phyloP scores from a whole-genome alignment of 2,329 filamentous ascomycete genomes.

The Alternaria sp. region DNA sequence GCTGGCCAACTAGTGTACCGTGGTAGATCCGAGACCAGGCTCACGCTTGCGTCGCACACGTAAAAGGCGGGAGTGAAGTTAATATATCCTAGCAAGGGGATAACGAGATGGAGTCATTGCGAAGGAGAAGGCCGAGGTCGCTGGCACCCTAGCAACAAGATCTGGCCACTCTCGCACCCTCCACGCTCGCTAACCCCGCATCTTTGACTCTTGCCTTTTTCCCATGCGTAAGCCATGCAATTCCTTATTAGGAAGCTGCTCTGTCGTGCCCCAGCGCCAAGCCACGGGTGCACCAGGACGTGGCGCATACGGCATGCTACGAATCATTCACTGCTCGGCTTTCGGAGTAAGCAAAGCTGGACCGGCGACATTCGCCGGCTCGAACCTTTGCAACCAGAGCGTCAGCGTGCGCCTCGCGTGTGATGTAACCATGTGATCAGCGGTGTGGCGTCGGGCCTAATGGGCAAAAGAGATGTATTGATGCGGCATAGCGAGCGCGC shows the following conservation, averaged over 20 bases:
- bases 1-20: conserved; percentile 8
- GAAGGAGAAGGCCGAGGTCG: conserved; percentile 29
- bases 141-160: conserved; percentile 18
- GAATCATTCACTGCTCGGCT: not conserved
- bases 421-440: conserved; percentile 25
- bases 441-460: conserved; percentile 33
- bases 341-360: conserved; percentile 1
- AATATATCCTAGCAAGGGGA: conserved; percentile 8
- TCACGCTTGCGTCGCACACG: conserved; percentile 9
- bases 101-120: conserved; percentile 3
- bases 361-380: conserved; percentile 16
- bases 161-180: conserved; percentile 17
- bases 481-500: conserved; percentile 9
- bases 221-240: conserved; percentile 15
- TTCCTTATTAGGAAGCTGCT: conserved; percentile 29
- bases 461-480: conserved; percentile 25
- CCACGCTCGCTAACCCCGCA: conserved; percentile 35
- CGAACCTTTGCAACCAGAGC: conserved; percentile 8
- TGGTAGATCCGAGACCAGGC: conserved; percentile 10
- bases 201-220: conserved; percentile 18
- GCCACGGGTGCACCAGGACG: conserved; percentile 13
- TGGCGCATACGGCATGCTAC: conserved; percentile 1
- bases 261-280: conserved; percentile 19
- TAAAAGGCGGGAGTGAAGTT: conserved; percentile 5
- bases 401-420: conserved; percentile 18